Base-by-base conservation (phyloP, 2,329 filamentous ascomycete species). In the Verticillium alfalfae region DNA sequence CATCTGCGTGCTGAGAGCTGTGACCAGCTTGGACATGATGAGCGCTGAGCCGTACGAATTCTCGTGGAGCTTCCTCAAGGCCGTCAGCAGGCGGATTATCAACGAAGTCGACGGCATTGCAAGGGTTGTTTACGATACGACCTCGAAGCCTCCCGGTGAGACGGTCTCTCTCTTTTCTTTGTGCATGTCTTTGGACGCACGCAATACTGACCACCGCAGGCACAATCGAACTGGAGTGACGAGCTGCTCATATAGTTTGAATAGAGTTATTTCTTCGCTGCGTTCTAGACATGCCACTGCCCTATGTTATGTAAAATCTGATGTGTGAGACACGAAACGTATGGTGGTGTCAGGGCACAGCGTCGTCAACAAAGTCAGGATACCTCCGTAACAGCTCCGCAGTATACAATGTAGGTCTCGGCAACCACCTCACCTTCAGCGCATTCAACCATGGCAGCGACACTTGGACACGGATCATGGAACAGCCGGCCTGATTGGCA, bases 161-260 rank as follows among this genome's bases (percentile, higher is more conserved):
- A 38, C 57, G 31, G 18, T 56, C 12, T n/a, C 10, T 8, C 36
- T 45, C 37, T 39, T 61, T 39, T 2, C 41, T 49, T 49, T 18
- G n/a, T 18, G 18, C 12, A 34, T 18, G 36, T 36, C 13, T 36
- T 9, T 26, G 39, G 22, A 26, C 60, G 61, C 18, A 65, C 36
- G 64, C 34, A 57, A 45, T 34, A 63, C 60, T 66, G 64, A 65
- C 64, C 79, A 84, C 63, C 85, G 26, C 71, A 84, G 87, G 85
- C 64, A 92, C 89, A 2, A 91, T 92, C 70, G 89, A 91, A 78
- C 84, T 91, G 79, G 88, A 91, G 77, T 92, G 56, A 58, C 36
- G 34, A 57, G 55, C 38, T 56, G 5, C 7, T 22, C 41, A 18
- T 2, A 22, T 22, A 18, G 41, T 49, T 26, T 22, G 41, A 49